Evolutionary conservation across 176 grass and related monocot species (phyloP).

Genomic region (Poa pratensis): DNA sequence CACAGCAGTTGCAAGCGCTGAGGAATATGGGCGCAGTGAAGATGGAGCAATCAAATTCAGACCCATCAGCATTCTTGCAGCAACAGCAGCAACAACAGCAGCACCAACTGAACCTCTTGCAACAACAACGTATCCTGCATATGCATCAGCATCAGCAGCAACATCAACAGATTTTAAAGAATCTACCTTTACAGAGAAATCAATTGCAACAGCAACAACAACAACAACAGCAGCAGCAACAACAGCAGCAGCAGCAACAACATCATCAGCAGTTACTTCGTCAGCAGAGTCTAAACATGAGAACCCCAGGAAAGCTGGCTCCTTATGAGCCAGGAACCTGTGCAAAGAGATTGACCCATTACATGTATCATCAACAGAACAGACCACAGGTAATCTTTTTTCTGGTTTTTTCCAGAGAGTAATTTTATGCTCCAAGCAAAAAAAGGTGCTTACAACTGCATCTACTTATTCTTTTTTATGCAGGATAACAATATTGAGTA

Average conservation of each 20-base stretch:
- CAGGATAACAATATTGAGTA: constrained; percentile 99
- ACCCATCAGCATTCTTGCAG: constrained; percentile 58
- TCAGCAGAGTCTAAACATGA: constrained; percentile 70
- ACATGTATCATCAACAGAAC: constrained; percentile 98
- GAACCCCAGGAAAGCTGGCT: constrained; percentile 46
- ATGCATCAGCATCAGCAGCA: constrained; percentile 85
- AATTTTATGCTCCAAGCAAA: neutral
- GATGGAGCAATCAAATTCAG: constrained; percentile 70
- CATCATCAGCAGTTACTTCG: constrained; percentile 68
- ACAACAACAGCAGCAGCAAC: constrained; percentile 55
- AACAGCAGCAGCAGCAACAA: constrained; percentile 57
- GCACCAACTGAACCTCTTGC: constrained; percentile 68
- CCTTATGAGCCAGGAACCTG: constrained; percentile 93
- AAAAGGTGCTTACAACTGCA: neutral
- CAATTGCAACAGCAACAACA: constrained; percentile 60
- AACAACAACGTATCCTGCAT: constrained; percentile 77
- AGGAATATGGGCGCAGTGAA: constrained; percentile 77
- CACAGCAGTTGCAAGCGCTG: constrained; percentile 70
- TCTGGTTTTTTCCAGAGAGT: constrained; percentile 13
- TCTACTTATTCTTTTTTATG: constrained; percentile 6
- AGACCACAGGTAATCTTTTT: constrained; percentile 72
- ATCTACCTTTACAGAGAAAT: constrained; percentile 67
- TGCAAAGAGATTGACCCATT: constrained; percentile 88
- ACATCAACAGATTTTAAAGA: constrained; percentile 71
- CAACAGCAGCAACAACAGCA: constrained; percentile 59